Conservation (phyloP, 2,329 filamentous ascomycete genomes). For the Ophioceras dolichostomum region DNA sequence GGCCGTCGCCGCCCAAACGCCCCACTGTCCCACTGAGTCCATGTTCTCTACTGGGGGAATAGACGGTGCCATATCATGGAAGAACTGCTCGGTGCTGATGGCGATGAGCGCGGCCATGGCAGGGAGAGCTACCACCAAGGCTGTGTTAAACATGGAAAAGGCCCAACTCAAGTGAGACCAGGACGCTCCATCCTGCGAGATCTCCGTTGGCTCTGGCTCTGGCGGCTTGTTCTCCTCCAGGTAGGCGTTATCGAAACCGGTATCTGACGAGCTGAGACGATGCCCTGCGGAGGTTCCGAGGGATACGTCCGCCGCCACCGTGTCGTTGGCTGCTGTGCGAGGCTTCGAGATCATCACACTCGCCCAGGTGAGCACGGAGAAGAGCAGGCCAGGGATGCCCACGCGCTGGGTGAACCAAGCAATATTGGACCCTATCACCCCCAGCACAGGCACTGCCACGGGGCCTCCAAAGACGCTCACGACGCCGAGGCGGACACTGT, state of each 20-base stretch:
- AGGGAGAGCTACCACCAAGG: slow-evolving; percentile 1
- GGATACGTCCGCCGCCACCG: too few species aligned
- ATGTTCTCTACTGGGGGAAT: slow-evolving; percentile 3
- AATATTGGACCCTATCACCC: background rate
- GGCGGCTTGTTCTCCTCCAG: background rate
- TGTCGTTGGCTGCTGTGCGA: background rate
- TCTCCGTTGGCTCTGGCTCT: too few species aligned
- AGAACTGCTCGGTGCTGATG: slow-evolving; percentile 4
- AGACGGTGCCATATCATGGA: slow-evolving; percentile 1
- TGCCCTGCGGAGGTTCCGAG: too few species aligned
- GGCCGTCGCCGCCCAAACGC: slow-evolving; percentile 6
- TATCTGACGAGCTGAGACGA: too few species aligned
- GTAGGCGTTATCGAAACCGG: too few species aligned
- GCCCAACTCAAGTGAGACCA: background rate
- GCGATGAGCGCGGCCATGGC: slow-evolving; percentile 3
- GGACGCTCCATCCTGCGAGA: background rate
- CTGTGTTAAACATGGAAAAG: background rate
- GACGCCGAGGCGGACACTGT: background rate
- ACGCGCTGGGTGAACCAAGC: slow-evolving; percentile 1
- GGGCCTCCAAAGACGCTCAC: background rate
- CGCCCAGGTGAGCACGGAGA: background rate
- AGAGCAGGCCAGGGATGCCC: background rate
- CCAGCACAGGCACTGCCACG: background rate
- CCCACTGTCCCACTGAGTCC: slow-evolving; percentile 7
- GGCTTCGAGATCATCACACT: background rate